These are phyloP conservation scores for Xylaria sp. DNA, from an alignment of 2,329 filamentous ascomycete genomes.

Conservation along the genomic window DNA sequence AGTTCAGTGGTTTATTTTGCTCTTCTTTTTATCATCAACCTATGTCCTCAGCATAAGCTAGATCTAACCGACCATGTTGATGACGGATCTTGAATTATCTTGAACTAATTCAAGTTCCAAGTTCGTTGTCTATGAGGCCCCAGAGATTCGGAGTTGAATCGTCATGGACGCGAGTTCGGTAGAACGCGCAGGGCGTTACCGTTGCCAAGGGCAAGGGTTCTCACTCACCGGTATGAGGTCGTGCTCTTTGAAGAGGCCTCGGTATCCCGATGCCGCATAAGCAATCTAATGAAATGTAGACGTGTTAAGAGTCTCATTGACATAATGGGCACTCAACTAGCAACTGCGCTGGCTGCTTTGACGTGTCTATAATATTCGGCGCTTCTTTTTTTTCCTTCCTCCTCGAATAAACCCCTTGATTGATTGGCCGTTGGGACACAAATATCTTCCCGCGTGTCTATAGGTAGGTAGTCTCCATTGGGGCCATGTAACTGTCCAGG, in stretches of 20 bases:
- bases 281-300: conserved; percentile 15
- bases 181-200: conserved; percentile 3
- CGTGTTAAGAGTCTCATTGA: conserved; percentile 21
- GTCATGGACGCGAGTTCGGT: conserved; percentile 4
- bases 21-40: background rate
- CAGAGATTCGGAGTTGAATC: conserved; percentile 9
- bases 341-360: conserved; percentile 23
- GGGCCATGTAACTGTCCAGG: conserved; percentile 1
- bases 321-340: conserved; percentile 21
- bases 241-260: conserved; percentile 8
- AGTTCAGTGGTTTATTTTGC: conserved; percentile 5
- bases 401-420: background rate
- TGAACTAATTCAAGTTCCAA: conserved; percentile 9
- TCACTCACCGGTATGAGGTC: conserved; percentile 6
- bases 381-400: conserved; percentile 4
- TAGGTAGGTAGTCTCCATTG: conserved; percentile 14
- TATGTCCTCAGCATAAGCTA: conserved; percentile 11
- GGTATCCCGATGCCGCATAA: conserved; percentile 13
- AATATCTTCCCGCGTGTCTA: conserved; percentile 10
- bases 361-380: conserved; percentile 16
- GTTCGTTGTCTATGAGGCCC: conserved; percentile 5
- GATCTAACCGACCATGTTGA: conserved; percentile 10
- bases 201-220: conserved; percentile 8
- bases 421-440: conserved; percentile 19
- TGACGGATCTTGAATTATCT: background rate